Conservation (phyloP, 108 stramenopile genomes). For the Fragilaria crotonensis region DNA sequence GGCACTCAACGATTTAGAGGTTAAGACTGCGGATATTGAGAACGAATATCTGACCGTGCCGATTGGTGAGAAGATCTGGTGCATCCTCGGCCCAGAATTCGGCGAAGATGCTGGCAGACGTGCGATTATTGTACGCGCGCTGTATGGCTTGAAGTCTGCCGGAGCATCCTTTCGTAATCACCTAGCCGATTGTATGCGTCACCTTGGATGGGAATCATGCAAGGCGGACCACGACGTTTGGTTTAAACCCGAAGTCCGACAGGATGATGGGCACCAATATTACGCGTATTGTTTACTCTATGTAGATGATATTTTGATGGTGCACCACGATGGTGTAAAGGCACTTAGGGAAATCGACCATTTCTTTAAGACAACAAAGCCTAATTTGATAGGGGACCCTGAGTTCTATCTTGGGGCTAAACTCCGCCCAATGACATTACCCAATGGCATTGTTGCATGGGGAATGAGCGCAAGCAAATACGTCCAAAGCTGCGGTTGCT, state of each 20-base stretch:
- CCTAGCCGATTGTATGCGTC: too few species aligned
- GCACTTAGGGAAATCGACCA: conserved; percentile 13
- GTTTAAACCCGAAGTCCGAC: not conserved
- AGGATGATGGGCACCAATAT: too few species aligned
- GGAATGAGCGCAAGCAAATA: not conserved
- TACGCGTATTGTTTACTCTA: too few species aligned
- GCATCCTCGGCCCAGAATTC: conserved; percentile 19
- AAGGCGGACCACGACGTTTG: too few species aligned
- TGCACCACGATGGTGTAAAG: conserved; percentile 18
- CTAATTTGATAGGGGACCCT: conserved; percentile 15
- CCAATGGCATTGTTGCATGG: conserved; percentile 7
- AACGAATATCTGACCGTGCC: conserved; percentile 29
- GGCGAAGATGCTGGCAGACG: conserved; percentile 6
- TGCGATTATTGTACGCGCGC: not conserved
- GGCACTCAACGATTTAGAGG: conserved; percentile 23
- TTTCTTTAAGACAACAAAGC: too few species aligned
- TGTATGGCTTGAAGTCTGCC: too few species aligned
- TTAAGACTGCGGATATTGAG: conserved; percentile 5
- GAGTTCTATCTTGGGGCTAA: conserved; percentile 19
- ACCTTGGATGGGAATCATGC: too few species aligned
- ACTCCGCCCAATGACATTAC: not conserved
- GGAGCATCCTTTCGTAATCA: too few species aligned
- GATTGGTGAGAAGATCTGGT: conserved; percentile 14
- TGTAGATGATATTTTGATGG: too few species aligned
- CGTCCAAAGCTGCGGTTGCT: not conserved